Conservation (phyloP, 169 alveolate genomes). For the Eimeria mitis region DNA sequence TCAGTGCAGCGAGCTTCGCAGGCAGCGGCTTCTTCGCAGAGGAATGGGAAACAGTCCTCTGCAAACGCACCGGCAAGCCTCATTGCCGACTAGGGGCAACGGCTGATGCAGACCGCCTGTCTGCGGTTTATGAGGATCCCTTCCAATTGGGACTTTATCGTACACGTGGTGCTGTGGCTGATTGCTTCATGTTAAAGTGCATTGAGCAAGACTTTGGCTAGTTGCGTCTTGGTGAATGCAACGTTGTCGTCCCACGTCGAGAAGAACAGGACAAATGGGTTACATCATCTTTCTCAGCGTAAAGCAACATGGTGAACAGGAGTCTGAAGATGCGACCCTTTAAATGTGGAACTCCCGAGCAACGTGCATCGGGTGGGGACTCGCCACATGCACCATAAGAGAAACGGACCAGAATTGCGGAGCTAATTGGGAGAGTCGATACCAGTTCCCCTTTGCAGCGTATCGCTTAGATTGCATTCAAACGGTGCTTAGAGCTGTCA, state of each 20-base stretch:
- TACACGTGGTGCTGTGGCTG: neutral
- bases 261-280: neutral
- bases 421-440: neutral
- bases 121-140: neutral
- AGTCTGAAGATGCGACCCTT: neutral
- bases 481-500: neutral
- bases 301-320: neutral
- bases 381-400: neutral
- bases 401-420: neutral
- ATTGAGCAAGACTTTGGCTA: neutral
- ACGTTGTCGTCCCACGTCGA: neutral
- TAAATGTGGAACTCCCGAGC: neutral
- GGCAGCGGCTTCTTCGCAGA: neutral
- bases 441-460: neutral
- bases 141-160: neutral
- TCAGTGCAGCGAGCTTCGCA: slow-evolving; percentile 73
- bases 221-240: neutral
- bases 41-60: slow-evolving; percentile 11
- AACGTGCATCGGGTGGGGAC: neutral
- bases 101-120: neutral
- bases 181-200: neutral
- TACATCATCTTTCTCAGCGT: neutral
- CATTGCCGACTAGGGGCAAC: neutral
- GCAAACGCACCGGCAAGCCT: slow-evolving; percentile 33
- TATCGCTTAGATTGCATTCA: neutral